A percentile compares a stretch with the other conserved stretches of the same genome.
These are phyloP conservation scores for Stygiomarasmius scandens DNA, from an alignment of 1,284 basidiomycete species.

Conservation along the genomic window DNA sequence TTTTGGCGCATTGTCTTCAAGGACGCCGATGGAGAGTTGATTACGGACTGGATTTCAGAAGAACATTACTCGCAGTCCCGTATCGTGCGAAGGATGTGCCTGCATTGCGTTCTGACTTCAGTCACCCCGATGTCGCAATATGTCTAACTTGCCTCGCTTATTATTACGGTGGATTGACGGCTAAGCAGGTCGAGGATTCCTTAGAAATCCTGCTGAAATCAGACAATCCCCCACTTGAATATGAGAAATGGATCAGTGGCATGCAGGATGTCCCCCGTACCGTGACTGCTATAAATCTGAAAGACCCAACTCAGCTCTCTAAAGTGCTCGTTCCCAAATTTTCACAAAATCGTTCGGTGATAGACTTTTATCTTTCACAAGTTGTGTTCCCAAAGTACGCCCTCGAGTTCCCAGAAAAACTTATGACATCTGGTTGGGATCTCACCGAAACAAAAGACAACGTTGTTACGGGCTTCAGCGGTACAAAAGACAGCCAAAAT, in stretches of 20 bases:
- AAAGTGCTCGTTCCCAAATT: constrained; percentile 25
- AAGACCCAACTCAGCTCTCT: constrained; percentile 39
- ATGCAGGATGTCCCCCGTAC: constrained; percentile 1
- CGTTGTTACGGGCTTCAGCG: constrained; percentile 56
- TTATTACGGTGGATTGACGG: constrained; percentile 50
- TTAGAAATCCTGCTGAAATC: constrained; percentile 45
- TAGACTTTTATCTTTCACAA: constrained; percentile 53
- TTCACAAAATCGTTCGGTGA: constrained; percentile 35
- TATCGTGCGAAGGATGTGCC: constrained; percentile 57
- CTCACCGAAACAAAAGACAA: constrained; percentile 41
- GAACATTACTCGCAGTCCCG: constrained; percentile 54
- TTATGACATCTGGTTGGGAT: constrained; percentile 57
- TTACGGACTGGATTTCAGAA: constrained; percentile 48
- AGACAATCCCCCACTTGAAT: constrained; percentile 47
- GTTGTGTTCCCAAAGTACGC: constrained; percentile 53
- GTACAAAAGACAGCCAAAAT: constrained; percentile 56
- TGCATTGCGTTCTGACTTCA: constrained; percentile 50
- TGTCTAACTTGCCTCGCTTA: constrained; percentile 53
- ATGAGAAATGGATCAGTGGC: constrained; percentile 51
- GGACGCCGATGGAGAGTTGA: constrained; percentile 55
- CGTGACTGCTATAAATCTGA: constrained; percentile 40
- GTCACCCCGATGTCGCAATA: constrained; percentile 54
- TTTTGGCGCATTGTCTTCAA: constrained; percentile 42
- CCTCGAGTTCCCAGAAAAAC: constrained; percentile 49
- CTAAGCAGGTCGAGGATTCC: constrained; percentile 39